phyloP scores from a whole-genome alignment of 345 rosid species.

The Eucalyptus curtisii region DNA sequence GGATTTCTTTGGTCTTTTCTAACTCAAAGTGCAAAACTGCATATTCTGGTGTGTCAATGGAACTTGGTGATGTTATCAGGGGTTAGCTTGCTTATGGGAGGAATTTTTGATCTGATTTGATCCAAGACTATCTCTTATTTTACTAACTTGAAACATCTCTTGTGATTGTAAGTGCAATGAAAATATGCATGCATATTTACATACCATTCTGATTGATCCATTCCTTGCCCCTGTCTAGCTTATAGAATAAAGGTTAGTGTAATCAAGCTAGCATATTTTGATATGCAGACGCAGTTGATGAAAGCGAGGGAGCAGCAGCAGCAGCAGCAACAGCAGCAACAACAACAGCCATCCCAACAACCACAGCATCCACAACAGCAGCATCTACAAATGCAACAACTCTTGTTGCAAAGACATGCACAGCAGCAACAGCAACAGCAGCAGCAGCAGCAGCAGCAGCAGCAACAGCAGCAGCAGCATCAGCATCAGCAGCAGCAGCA shows the following conservation, averaged over 20 bases:
- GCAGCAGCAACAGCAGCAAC: slow-evolving; percentile 33
- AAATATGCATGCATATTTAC: neutral
- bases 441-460: slow-evolving; percentile 37
- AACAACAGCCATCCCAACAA: slow-evolving; percentile 43
- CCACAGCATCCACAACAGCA: slow-evolving; percentile 35
- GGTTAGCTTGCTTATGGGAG: neutral
- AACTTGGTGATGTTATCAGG: neutral
- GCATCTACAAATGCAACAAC: slow-evolving; percentile 42
- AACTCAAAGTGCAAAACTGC: neutral
- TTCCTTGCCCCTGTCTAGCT: neutral
- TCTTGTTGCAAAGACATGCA: slow-evolving; percentile 30
- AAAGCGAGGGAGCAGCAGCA: slow-evolving; percentile 36
- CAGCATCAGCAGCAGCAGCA: slow-evolving; percentile 44
- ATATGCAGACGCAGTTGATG: slow-evolving; percentile 29
- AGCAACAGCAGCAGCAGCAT: slow-evolving; percentile 24
- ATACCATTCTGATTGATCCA: neutral
- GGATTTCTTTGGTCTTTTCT: neutral
- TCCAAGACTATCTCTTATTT: neutral
- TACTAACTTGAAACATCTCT: neutral
- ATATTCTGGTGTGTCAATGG: neutral
- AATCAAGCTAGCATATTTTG: neutral
- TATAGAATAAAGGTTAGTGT: neutral
- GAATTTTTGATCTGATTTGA: neutral
- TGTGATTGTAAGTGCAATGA: neutral
- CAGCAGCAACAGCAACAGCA: slow-evolving; percentile 47